Evolutionary conservation across 306 rosid genomes (phyloP).

Genomic region (Castanea sativa): DNA sequence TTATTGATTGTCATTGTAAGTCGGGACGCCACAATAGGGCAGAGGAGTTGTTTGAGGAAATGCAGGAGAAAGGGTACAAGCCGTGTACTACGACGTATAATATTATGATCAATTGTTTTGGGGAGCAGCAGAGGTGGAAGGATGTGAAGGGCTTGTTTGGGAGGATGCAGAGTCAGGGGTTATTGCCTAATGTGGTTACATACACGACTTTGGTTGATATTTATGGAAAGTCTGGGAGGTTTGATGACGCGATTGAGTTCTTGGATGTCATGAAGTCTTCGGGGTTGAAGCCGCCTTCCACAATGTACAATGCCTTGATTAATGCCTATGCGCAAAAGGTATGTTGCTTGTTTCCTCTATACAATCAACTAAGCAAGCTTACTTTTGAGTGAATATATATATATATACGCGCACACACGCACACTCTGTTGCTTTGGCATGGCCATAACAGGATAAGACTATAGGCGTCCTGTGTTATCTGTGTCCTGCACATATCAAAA

Average conservation of each 20-base stretch:
- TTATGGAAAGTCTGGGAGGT: constrained; percentile 82
- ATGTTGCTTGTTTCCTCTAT: constrained; percentile 20
- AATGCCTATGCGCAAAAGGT: constrained; percentile 94
- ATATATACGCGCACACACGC: too few species aligned
- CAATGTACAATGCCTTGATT: constrained; percentile 89
- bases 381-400: neutral
- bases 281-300: constrained; percentile 75
- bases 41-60: constrained; percentile 72
- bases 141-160: constrained; percentile 62
- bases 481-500: neutral
- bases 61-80: constrained; percentile 64
- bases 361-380: neutral
- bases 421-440: neutral
- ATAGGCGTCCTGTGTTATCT: neutral
- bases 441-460: neutral
- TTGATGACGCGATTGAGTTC: constrained; percentile 76
- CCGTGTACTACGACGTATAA: constrained; percentile 76
- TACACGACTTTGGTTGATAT: constrained; percentile 81
- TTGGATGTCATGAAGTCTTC: constrained; percentile 76
- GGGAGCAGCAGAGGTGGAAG: constrained; percentile 82
- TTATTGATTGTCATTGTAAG: constrained; percentile 79
- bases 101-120: constrained; percentile 78
- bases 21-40: constrained; percentile 60
- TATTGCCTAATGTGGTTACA: constrained; percentile 77
- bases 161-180: constrained; percentile 79